Percentiles rank a stretch among this genome's conserved stretches.
phyloP scores from a whole-genome alignment of 257 asterid genomes.

The Verbascum thapsus region DNA sequence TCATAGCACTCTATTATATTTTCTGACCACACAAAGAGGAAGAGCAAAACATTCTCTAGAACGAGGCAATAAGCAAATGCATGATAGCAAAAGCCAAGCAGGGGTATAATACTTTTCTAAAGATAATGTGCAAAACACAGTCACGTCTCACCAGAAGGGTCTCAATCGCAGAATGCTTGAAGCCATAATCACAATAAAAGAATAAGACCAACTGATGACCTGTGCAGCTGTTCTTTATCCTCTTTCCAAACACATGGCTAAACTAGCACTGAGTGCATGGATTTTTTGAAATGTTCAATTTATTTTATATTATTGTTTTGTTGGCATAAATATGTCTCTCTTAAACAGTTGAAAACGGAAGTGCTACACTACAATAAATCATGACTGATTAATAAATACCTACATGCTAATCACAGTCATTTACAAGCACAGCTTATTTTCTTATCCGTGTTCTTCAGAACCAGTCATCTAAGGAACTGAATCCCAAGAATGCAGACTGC shows the following conservation, averaged over 20 bases:
- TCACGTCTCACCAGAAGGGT: neutral
- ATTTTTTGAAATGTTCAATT: neutral
- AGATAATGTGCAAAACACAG: constrained; percentile 10
- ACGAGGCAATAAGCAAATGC: constrained; percentile 19
- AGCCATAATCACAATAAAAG: neutral
- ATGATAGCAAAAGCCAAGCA: constrained; percentile 11
- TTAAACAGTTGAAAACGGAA: neutral
- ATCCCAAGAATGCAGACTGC: neutral
- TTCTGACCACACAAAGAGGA: neutral
- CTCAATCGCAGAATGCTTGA: constrained; percentile 6
- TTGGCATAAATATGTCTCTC: neutral
- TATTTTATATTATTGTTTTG: neutral
- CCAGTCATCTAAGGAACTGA: constrained; percentile 3
- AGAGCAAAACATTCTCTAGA: neutral
- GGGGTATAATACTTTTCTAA: neutral
- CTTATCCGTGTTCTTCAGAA: constrained; percentile 1
- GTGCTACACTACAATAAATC: constrained; percentile 1
- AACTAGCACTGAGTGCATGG: neutral
- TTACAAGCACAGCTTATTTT: neutral
- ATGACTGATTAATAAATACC: neutral
- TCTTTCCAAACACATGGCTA: constrained; percentile 1
- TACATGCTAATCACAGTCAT: neutral
- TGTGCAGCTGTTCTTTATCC: neutral
- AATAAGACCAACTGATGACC: constrained; percentile 14
- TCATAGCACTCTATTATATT: neutral